These are phyloP conservation scores for Rhodotorula mucilaginosa DNA, from an alignment of 1,284 basidiomycete genomes.

Conservation along the genomic window DNA sequence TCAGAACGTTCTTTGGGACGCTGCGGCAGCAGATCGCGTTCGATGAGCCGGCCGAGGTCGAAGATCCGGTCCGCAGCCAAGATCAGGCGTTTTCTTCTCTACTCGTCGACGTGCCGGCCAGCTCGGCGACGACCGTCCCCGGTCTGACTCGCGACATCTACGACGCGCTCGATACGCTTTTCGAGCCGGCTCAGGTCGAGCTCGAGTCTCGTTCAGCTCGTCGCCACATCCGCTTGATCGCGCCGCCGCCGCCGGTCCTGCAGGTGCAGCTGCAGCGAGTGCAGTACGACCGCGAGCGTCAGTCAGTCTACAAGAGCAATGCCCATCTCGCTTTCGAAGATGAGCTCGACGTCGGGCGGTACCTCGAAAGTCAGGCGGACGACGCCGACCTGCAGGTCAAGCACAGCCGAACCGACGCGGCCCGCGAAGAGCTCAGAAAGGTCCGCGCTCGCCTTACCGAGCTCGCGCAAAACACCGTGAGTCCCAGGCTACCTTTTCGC, in stretches of 20 bases:
- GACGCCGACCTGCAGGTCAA: slow-evolving; percentile 56
- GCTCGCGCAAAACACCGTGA: slow-evolving; percentile 52
- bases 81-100: slow-evolving; percentile 91
- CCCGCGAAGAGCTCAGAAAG: slow-evolving; percentile 66
- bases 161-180: slow-evolving; percentile 88
- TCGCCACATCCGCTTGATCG: slow-evolving; percentile 83
- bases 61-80: slow-evolving; percentile 33
- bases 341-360: slow-evolving; percentile 86
- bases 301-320: slow-evolving; percentile 91
- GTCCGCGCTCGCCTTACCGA: slow-evolving; percentile 66
- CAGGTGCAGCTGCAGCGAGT: slow-evolving; percentile 96
- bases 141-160: slow-evolving; percentile 80
- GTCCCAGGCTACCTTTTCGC: too few species aligned
- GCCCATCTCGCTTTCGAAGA: slow-evolving; percentile 89
- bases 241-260: slow-evolving; percentile 75
- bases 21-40: slow-evolving; percentile 31
- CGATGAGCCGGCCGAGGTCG: slow-evolving; percentile 6
- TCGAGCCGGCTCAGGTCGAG: slow-evolving; percentile 78
- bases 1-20: slow-evolving; percentile 36
- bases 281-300: slow-evolving; percentile 88
- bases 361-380: slow-evolving; percentile 65
- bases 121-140: background rate
- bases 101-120: slow-evolving; percentile 76
- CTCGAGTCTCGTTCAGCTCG: slow-evolving; percentile 79
- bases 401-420: slow-evolving; percentile 66